Evolutionary conservation across 805 yeast genomes (phyloP), one percentile per base, ranked within the genome.

Genomic region (Ogataea zsoltii): DNA sequence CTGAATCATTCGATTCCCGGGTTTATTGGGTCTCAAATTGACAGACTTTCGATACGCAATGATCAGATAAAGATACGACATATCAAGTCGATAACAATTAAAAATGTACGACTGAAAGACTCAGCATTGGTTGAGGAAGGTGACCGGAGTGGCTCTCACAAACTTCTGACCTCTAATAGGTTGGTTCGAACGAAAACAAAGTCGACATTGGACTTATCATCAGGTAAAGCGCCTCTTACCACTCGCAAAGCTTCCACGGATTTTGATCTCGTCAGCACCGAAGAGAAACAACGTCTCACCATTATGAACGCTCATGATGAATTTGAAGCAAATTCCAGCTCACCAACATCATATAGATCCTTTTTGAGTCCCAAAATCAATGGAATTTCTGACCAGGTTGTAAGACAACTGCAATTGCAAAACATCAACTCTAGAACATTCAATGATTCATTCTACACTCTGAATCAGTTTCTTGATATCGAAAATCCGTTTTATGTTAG

Each of bases 401-500:
- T 56, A 30, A 45, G 60, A 40, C 74, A 69, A 34, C 28, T 51
- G 7, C 48, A 55, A 30, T 46, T 62, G 10, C 72, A 65, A 41
- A 40, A 54, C 1, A 33, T 66, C 15, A 68, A 65, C 49, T 36
- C 48, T 5, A 41, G 46, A 9, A 54, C 55, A 10, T 62, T 70
- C 36, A 50, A 61, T 7, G 66, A 69, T 35, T 61, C 60, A 1
- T 72, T 72, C 48, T 65, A 62, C 34, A 66, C 75, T 0, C 25
- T 72, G 7, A 71, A 67, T 41, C 54, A 58, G 9, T 54, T 55
- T 12, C 44, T 58, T 33, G 44, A 59, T 12, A 48, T 52, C 0
- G 58, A 56, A 10, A 38, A 53, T 2, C 59, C 68, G 6, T 65
- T 70, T 38, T 68, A 66, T 41, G 60, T 72, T 2, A 70, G 75